phyloP scores from a whole-genome alignment of 495 filamentous ascomycete species.

The Xeromyces bisporus region DNA sequence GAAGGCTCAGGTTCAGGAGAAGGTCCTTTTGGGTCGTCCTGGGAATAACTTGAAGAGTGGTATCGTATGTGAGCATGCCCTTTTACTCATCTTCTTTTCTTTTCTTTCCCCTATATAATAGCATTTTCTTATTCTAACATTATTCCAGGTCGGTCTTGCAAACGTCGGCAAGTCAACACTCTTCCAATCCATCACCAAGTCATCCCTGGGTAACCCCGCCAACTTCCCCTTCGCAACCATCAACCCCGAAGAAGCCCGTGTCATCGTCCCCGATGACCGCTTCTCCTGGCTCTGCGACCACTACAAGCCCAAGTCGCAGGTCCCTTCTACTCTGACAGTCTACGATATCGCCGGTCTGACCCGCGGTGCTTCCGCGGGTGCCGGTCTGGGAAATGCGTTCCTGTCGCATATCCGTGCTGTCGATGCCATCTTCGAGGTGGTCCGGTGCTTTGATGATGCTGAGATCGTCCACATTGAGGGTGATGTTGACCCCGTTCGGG shows the following conservation, averaged over 20 bases:
- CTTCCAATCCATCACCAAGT: constrained; percentile 99
- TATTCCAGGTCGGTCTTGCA: constrained; percentile 76
- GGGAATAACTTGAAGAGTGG: constrained; percentile 98
- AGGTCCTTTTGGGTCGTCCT: constrained; percentile 65
- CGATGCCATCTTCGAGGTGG: constrained; percentile 99
- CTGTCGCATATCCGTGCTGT: constrained; percentile 97
- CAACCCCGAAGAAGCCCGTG: constrained; percentile 93
- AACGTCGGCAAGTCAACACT: constrained; percentile 99
- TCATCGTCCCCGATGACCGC: constrained; percentile 91
- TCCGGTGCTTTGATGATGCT: constrained; percentile 96
- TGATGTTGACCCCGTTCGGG: constrained; percentile 86
- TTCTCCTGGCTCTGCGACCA: constrained; percentile 92
- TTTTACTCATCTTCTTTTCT: constrained; percentile 3
- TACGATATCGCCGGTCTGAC: constrained; percentile 99
- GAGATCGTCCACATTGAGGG: constrained; percentile 99
- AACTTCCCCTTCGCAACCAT: constrained; percentile 99
- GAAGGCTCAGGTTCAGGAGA: constrained; percentile 37
- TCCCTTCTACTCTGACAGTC: constrained; percentile 94
- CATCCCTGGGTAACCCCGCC: constrained; percentile 90
- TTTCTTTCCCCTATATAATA: constrained; percentile 16
- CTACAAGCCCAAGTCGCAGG: constrained; percentile 90
- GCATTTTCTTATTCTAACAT: constrained; percentile 17
- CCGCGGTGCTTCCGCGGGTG: constrained; percentile 88
- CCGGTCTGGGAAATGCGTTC: constrained; percentile 95
- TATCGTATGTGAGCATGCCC: constrained; percentile 64